Percentiles rank a stretch among this genome's conserved stretches.
These are phyloP conservation scores for Saksenaea vasiformis DNA, from an alignment of 371 early-diverging fungal species.

Conservation along the genomic window DNA sequence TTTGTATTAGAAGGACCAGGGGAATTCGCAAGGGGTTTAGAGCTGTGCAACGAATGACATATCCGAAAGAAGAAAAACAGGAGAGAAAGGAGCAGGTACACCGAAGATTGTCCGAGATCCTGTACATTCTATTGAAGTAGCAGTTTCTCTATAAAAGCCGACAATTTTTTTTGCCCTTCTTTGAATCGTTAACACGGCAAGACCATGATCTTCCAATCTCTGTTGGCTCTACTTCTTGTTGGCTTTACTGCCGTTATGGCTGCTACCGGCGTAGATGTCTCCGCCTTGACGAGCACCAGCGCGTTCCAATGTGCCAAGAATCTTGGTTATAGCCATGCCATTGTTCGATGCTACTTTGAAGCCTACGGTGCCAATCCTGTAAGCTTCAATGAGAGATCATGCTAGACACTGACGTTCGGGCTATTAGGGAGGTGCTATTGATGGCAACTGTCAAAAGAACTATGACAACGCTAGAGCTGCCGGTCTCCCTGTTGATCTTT, in stretches of 20 bases:
- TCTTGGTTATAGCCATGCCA: conserved; percentile 18
- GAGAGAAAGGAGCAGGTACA: too few species aligned
- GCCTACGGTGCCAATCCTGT: conserved; percentile 22
- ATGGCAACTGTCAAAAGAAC: conserved; percentile 18
- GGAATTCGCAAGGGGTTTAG: too few species aligned
- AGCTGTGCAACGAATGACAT: too few species aligned
- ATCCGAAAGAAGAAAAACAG: too few species aligned
- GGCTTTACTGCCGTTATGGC: not conserved
- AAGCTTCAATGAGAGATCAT: not conserved
- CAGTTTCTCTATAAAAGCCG: not conserved
- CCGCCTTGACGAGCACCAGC: conserved; percentile 10
- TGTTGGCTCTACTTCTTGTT: not conserved
- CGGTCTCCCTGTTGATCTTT: conserved; percentile 21
- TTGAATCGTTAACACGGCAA: not conserved
- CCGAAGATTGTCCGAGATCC: too few species aligned
- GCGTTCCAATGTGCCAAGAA: conserved; percentile 20
- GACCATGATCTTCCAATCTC: not conserved
- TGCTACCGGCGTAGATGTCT: conserved; percentile 19
- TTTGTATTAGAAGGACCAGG: too few species aligned
- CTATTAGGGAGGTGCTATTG: conserved; percentile 17
- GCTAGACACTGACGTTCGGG: not conserved
- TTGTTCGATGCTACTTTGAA: conserved; percentile 23
- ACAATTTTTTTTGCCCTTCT: not conserved
- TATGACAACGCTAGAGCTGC: conserved; percentile 21
- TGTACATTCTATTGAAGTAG: not conserved